Percentiles rank a stretch among this genome's conserved stretches.
These are phyloP conservation scores for Aspergillus luchuensis DNA, from an alignment of 2,329 filamentous ascomycete genomes.

Conservation along the genomic window DNA sequence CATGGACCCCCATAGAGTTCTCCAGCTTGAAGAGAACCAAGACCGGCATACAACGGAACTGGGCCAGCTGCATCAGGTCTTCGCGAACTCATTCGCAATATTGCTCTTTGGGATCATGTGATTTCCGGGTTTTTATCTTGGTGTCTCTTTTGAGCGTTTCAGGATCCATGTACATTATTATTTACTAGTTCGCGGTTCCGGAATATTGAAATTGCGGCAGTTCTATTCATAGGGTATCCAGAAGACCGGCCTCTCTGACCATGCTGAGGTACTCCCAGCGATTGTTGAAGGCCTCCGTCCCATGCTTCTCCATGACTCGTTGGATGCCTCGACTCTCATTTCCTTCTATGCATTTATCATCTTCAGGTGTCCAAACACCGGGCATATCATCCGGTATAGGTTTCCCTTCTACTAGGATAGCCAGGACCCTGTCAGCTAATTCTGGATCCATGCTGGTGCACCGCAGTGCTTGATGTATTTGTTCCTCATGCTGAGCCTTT, in stretches of 20 bases:
- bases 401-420: conserved; percentile 32
- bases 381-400: conserved; percentile 43
- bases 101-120: neutral
- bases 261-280: conserved; percentile 43
- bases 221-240: conserved; percentile 2
- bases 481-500: conserved; percentile 30
- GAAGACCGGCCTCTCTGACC: conserved; percentile 26
- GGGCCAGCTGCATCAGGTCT: neutral
- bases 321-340: conserved; percentile 36
- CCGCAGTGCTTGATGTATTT: conserved; percentile 38
- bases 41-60: neutral
- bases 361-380: conserved; percentile 52
- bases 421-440: conserved; percentile 41
- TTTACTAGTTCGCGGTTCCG: neutral
- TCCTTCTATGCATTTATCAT: conserved; percentile 44
- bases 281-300: conserved; percentile 35
- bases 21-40: neutral
- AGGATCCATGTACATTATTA: conserved; percentile 5
- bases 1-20: neutral
- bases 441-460: conserved; percentile 45
- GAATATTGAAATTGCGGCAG: conserved; percentile 2
- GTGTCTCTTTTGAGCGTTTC: neutral
- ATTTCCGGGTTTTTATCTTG: neutral
- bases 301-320: conserved; percentile 48
- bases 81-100: neutral